Base-by-base conservation (phyloP, 805 yeast species). In the Suhomyces sp. region DNA sequence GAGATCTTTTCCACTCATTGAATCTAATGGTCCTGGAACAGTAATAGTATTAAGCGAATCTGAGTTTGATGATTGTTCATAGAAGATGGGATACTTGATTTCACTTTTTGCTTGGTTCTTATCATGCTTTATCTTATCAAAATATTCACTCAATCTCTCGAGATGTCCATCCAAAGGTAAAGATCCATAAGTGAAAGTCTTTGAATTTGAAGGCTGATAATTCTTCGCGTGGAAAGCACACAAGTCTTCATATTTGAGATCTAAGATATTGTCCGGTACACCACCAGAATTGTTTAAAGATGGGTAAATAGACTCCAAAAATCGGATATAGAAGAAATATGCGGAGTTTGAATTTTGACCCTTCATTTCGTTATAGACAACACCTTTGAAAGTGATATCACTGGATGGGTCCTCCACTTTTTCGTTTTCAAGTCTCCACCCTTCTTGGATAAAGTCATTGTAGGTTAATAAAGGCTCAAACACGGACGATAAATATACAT, bases 311-410 rank as follows among this genome's bases (percentile, higher is more conserved):
- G 85, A 65, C 59, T 87, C 85, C 53, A 85, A 88, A 66, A 81
- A 91, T 43, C 81, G 77, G 51, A 82, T 86, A 77, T 90, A 91
- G 56, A 74, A 88, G 44, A 81, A 75, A 58, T 93, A 93, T 3
- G 90, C 77, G 0, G 96, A 77, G 57, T 88, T 91, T 0, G 96
- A 84, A 54, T 87, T 77, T 60, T 91, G 97, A 6, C 98, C 98
- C 61, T 93, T 93, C 98, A 93, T 93, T 63, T 93, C 98, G 56
- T 93, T 93, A 58, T 85, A 93, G 2, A 93, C 98, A 21, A 93
- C 98, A 29, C 98, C 98, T 60, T 93, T 93, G 60, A 88, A 87
- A 4, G 67, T 68, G 26, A 93, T 54, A 1, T 87, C 84, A 10
- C 86, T 71, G 0, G 49, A 40, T 11, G 66, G 63, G 53, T 90